Conservation (phyloP, 352 stramenopile genomes). For the Phytophthora palmivora region DNA sequence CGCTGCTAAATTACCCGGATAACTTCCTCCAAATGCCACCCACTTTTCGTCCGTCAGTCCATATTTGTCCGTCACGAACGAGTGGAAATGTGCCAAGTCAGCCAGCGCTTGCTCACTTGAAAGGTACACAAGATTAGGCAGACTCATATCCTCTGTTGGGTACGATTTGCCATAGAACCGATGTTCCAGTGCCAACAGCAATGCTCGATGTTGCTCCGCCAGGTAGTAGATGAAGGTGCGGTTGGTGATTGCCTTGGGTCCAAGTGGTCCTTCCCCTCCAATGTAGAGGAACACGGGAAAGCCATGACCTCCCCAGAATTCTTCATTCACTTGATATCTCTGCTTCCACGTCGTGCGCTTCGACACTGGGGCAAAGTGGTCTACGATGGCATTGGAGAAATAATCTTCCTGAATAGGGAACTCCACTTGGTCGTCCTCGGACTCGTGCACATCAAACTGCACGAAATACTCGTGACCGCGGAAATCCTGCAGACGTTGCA, state of each 20-base stretch:
- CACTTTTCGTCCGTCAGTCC: slow-evolving; percentile 73
- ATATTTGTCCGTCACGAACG: slow-evolving; percentile 75
- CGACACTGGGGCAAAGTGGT: slow-evolving; percentile 74
- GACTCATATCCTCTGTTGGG: slow-evolving; percentile 81
- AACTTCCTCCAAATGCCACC: slow-evolving; percentile 96
- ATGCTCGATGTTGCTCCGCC: slow-evolving; percentile 74
- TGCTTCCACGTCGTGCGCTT: slow-evolving; percentile 81
- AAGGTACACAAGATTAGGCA: slow-evolving; percentile 88
- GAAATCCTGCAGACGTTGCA: slow-evolving; percentile 72
- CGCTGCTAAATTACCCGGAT: slow-evolving; percentile 94
- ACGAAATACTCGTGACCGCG: slow-evolving; percentile 75
- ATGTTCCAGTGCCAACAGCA: slow-evolving; percentile 94
- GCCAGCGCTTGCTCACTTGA: slow-evolving; percentile 90
- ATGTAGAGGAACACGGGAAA: slow-evolving; percentile 92
- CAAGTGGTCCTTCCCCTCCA: slow-evolving; percentile 74
- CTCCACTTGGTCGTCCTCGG: slow-evolving; percentile 26
- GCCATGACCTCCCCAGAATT: slow-evolving; percentile 80
- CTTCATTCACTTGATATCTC: slow-evolving; percentile 91
- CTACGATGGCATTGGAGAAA: slow-evolving; percentile 66
- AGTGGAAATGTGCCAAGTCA: slow-evolving; percentile 92
- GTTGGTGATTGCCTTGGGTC: slow-evolving; percentile 66
- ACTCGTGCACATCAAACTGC: slow-evolving; percentile 51
- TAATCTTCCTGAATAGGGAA: slow-evolving; percentile 61
- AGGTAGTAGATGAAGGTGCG: slow-evolving; percentile 82
- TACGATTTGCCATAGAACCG: slow-evolving; percentile 96